Base-by-base conservation (phyloP, 2,329 filamentous ascomycete species). In the Pseudomassariella vexata region DNA sequence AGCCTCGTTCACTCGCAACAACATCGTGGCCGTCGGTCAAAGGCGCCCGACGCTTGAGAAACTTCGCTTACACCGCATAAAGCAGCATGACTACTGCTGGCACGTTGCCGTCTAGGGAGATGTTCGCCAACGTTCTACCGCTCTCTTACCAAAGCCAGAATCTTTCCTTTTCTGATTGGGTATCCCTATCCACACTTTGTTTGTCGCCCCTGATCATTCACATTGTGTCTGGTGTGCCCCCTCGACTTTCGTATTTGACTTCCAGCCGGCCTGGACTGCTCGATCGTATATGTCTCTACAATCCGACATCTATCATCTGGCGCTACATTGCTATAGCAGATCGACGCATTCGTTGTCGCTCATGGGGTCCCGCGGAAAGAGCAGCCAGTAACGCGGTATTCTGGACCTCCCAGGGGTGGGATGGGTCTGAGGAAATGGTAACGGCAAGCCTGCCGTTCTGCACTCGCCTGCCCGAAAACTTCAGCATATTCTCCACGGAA, bases 221-320 rank as follows among this genome's bases (percentile, higher is more conserved):
- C 33, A 37, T 59, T 25, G 17, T 48, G 9, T 35, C 45, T 3
- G 55, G 53, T 1, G 37, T n/a, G n/a, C n/a, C 46, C 0, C 51
- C 52, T 15, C 30, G 28, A 3, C 22, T 41, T 9, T 43, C 47
- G 1, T 42, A 48, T 38, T 32, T 56, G 8, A 11, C 11, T 3
- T 11, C n/a, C 3, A 25, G 12, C 9, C 25, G 12, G 9, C 54
- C 52, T 1, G 36, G 19, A 14, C 59, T 52, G 56, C 45, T 52
- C 35, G 51, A 59, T 9, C 24, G 33, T 3, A 21, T 59, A 2
- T 41, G 42, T 10, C 45, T 44, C 24, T 59, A 49, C 27, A 60
- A 59, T 34, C 56, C 57, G 1, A 60, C 53, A 4, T 54, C 57
- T 0, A 60, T 62, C 9, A 20, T 59, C 11, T 61, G 56, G 52